Evolutionary conservation across 106 monocot genomes (phyloP).

Genomic region (Agapanthus africanus): DNA sequence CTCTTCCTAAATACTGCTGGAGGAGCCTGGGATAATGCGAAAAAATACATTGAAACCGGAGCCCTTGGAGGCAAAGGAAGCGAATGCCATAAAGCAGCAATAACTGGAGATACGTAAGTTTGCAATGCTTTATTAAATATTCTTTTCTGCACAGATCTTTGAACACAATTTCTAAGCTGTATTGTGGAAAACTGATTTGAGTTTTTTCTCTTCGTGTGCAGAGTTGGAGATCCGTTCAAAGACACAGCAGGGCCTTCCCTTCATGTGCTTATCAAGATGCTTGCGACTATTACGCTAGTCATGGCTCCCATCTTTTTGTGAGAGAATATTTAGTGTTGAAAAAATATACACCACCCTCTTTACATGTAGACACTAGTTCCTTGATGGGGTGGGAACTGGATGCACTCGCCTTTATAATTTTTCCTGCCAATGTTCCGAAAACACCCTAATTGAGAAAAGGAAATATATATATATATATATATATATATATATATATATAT

Average conservation of each 20-base stretch:
- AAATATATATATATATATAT: too few species aligned
- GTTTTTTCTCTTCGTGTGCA: slow-evolving; percentile 19
- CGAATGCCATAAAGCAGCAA: slow-evolving; percentile 88
- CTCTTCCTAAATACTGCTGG: slow-evolving; percentile 96
- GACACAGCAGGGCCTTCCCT: slow-evolving; percentile 96
- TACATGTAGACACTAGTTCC: too few species aligned
- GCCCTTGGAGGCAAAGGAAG: slow-evolving; percentile 98
- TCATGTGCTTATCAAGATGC: slow-evolving; percentile 98
- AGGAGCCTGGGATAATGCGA: slow-evolving; percentile 99
- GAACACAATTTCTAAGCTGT: background rate
- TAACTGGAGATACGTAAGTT: slow-evolving; percentile 98
- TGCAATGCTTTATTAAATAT: background rate
- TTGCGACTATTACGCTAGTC: slow-evolving; percentile 92
- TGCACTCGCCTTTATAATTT: too few species aligned
- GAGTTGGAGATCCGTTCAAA: slow-evolving; percentile 99
- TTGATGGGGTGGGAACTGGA: too few species aligned
- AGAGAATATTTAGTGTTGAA: too few species aligned
- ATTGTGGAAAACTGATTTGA: background rate
- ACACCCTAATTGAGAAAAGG: too few species aligned
- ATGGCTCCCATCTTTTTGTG: slow-evolving; percentile 97
- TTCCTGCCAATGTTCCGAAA: too few species aligned
- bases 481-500: too few species aligned
- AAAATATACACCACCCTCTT: too few species aligned
- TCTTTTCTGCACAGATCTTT: too few species aligned
- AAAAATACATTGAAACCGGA: slow-evolving; percentile 97